A percentile compares a stretch with the other conserved stretches of the same genome.
Conservation (phyloP, 257 asterid species). For the Salvia rosmarinus region DNA sequence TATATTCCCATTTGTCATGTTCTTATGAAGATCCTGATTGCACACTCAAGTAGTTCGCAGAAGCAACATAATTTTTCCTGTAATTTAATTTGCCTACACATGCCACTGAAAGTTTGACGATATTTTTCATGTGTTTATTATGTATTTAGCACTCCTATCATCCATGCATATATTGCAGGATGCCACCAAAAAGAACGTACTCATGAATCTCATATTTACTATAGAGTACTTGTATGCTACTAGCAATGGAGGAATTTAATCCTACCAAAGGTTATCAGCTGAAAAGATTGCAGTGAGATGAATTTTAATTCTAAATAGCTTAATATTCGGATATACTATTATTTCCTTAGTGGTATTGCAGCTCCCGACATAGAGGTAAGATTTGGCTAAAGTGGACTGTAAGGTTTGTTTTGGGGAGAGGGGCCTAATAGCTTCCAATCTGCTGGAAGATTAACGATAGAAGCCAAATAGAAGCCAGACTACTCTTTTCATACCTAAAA, state of each 20-base stretch:
- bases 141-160: constrained; percentile 15
- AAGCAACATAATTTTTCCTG: neutral
- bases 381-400: neutral
- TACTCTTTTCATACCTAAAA: neutral
- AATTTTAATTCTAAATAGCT: neutral
- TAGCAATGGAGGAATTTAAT: neutral
- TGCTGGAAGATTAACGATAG: constrained; percentile 4
- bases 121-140: neutral
- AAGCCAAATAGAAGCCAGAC: no score
- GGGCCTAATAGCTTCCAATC: neutral
- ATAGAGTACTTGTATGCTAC: neutral
- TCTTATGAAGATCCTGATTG: neutral
- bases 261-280: neutral
- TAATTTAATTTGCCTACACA: neutral
- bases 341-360: neutral
- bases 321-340: neutral
- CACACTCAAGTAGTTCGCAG: neutral
- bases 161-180: neutral
- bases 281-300: neutral
- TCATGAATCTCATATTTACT: constrained; percentile 6
- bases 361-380: neutral
- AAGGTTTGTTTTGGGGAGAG: neutral
- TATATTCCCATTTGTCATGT: neutral
- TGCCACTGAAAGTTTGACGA: neutral
- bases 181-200: neutral